These are phyloP conservation scores for Rhinocladiella similis DNA, from an alignment of 2,329 filamentous ascomycete genomes.

Conservation along the genomic window DNA sequence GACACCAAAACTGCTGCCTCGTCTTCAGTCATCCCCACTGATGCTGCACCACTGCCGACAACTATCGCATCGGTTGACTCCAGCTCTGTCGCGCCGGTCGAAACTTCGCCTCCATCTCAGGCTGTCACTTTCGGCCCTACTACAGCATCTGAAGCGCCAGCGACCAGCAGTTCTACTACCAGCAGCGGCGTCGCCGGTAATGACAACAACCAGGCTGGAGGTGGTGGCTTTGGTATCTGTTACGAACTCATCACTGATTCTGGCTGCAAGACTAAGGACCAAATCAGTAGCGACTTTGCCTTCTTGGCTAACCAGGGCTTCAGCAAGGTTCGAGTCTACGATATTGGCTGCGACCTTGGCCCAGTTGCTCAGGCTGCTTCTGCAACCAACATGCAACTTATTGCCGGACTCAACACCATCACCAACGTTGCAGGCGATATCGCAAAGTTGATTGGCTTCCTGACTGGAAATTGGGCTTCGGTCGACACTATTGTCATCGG, in stretches of 20 bases:
- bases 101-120: constrained; percentile 23
- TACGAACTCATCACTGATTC: constrained; percentile 61
- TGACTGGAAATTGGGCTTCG: constrained; percentile 64
- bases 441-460: constrained; percentile 59
- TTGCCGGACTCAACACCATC: constrained; percentile 73
- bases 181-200: constrained; percentile 1
- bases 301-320: constrained; percentile 56
- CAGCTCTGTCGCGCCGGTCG: constrained; percentile 17
- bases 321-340: constrained; percentile 72
- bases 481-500: constrained; percentile 75
- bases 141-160: background rate
- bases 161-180: background rate
- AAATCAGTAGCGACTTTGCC: constrained; percentile 66
- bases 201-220: constrained; percentile 7
- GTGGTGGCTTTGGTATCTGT: constrained; percentile 50
- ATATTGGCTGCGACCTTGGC: constrained; percentile 71
- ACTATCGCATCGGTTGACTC: background rate
- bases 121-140: background rate
- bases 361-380: constrained; percentile 64
- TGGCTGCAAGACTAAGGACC: constrained; percentile 64
- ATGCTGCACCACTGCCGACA: constrained; percentile 3
- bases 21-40: background rate
- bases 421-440: constrained; percentile 57
- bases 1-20: background rate
- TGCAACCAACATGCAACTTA: constrained; percentile 66